Conservation (phyloP, 106 monocot genomes). For the Xerophyta viscosa region DNA sequence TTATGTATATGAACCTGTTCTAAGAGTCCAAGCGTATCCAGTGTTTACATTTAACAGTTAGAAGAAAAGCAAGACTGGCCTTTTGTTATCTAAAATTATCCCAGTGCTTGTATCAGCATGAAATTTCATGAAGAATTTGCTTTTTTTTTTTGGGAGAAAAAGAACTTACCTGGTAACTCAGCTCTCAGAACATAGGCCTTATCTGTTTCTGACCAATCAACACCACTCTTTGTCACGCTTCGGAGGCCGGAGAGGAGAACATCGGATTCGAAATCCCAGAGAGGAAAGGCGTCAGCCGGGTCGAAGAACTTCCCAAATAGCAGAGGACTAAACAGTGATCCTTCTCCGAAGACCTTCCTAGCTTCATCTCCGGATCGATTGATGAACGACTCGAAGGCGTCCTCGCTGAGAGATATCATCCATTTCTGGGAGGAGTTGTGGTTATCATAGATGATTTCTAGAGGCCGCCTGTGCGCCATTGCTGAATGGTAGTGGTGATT, state of each 20-base stretch:
- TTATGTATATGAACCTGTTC: no score
- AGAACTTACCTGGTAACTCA: constrained; percentile 49
- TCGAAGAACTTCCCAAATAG: constrained; percentile 94
- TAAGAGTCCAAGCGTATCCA: no score
- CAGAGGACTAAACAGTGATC: constrained; percentile 74
- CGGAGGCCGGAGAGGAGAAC: constrained; percentile 34
- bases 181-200: constrained; percentile 47
- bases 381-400: constrained; percentile 40
- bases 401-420: constrained; percentile 56
- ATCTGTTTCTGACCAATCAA: constrained; percentile 64
- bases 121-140: no score
- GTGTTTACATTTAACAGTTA: no score
- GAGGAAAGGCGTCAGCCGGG: constrained; percentile 87
- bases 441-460: constrained; percentile 33
- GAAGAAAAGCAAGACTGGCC: no score
- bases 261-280: constrained; percentile 87
- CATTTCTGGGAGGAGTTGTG: constrained; percentile 41
- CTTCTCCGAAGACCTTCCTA: constrained; percentile 50
- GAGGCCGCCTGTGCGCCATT: constrained; percentile 32
- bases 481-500: neutral
- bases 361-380: constrained; percentile 25
- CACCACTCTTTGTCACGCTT: constrained; percentile 20
- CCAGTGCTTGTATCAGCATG: no score
- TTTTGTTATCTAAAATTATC: no score
- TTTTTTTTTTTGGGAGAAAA: no score